Percentiles rank a stretch among this genome's conserved stretches.
Conservation (phyloP, 2,329 filamentous ascomycete species). For the Ophiostoma sp. region DNA sequence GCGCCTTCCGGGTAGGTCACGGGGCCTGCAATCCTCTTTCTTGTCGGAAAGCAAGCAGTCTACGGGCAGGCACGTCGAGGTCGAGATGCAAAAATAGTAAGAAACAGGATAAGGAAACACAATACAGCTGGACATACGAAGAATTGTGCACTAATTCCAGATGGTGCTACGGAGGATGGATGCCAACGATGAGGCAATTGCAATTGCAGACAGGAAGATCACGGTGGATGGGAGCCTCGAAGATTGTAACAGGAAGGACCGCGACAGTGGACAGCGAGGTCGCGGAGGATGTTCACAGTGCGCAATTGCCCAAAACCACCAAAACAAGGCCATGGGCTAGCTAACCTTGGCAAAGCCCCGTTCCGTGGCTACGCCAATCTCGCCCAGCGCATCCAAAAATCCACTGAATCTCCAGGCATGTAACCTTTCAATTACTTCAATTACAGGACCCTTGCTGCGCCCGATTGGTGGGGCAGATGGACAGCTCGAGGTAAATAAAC, state of each 20-base stretch:
- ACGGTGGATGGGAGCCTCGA: too few relatives aligned
- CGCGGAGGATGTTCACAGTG: too few relatives aligned
- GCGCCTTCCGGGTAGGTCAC: not conserved
- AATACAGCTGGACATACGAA: too few relatives aligned
- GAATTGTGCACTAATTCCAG: too few relatives aligned
- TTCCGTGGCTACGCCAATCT: constrained; percentile 3
- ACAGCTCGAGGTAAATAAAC: not conserved
- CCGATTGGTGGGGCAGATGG: not conserved
- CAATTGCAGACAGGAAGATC: too few relatives aligned
- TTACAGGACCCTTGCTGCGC: not conserved
- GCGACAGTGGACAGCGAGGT: too few relatives aligned
- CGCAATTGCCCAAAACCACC: not conserved
- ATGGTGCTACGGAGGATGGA: too few relatives aligned
- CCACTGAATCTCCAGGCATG: not conserved
- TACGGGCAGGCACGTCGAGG: not conserved
- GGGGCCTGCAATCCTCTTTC: not conserved
- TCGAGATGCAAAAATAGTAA: not conserved
- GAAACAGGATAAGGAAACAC: too few relatives aligned
- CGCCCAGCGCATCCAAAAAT: not conserved
- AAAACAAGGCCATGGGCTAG: not conserved
- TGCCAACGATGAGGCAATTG: too few relatives aligned
- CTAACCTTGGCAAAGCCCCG: not conserved
- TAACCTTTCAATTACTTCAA: not conserved
- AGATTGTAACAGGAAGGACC: too few relatives aligned
- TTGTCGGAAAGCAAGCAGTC: not conserved